Evolutionary conservation across 805 yeast genomes (phyloP).

Genomic region (Ogataea wickerhamii): DNA sequence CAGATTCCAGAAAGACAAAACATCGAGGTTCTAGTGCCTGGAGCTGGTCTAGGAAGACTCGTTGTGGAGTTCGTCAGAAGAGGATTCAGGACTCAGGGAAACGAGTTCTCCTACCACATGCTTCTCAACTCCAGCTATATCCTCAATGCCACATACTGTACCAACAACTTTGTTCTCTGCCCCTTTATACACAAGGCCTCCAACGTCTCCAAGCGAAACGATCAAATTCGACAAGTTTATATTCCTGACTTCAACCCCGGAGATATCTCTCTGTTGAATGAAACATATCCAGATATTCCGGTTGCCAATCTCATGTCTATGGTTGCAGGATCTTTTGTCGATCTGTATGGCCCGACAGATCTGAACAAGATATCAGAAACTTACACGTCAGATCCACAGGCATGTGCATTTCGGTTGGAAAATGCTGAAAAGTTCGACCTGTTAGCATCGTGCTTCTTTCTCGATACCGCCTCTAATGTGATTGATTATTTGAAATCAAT

Average conservation of each 20-base stretch:
- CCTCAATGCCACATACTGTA: constrained; percentile 43
- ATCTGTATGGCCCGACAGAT: constrained; percentile 54
- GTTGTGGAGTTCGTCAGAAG: constrained; percentile 50
- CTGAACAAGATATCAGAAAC: constrained; percentile 32
- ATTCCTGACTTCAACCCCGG: constrained; percentile 53
- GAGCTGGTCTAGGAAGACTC: constrained; percentile 61
- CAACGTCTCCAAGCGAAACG: constrained; percentile 41
- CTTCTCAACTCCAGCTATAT: constrained; percentile 51
- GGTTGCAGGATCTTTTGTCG: constrained; percentile 70
- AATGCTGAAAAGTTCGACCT: constrained; percentile 41
- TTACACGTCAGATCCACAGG: constrained; percentile 36
- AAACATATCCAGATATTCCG: constrained; percentile 37
- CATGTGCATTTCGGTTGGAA: constrained; percentile 39
- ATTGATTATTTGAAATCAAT: constrained; percentile 54
- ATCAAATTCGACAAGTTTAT: constrained; percentile 47
- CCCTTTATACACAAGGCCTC: constrained; percentile 56
- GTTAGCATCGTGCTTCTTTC: constrained; percentile 53
- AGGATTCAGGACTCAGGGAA: constrained; percentile 65
- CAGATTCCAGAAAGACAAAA: constrained; percentile 34
- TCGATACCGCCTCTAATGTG: constrained; percentile 61
- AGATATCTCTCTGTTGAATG: constrained; percentile 33
- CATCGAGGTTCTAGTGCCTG: constrained; percentile 53
- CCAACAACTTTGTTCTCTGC: constrained; percentile 40
- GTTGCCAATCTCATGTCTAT: constrained; percentile 59
- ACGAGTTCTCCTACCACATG: constrained; percentile 66